A percentile compares a stretch with the other conserved stretches of the same genome.
phyloP scores from a whole-genome alignment of 2,329 filamentous ascomycete genomes.

The Cladosporium sp. region DNA sequence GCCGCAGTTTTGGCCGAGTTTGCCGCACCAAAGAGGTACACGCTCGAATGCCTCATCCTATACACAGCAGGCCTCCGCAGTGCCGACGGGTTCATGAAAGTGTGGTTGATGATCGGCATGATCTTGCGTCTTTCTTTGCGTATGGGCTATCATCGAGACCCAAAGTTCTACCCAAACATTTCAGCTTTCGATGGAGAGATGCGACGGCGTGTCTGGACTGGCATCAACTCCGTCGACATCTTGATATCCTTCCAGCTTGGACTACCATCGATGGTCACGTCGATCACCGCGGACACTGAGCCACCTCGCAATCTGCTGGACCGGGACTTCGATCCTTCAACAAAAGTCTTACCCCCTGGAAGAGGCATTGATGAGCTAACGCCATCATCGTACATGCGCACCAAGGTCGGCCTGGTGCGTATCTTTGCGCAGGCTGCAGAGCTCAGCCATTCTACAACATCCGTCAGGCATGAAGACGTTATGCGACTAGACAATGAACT shows the following conservation, averaged over 20 bases:
- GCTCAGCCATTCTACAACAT: conserved; percentile 33
- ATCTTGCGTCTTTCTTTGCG: conserved; percentile 37
- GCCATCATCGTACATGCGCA: conserved; percentile 32
- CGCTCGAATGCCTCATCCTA: conserved; percentile 37
- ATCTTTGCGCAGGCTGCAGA: conserved; percentile 39
- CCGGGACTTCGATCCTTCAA: conserved; percentile 37
- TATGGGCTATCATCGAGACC: conserved; percentile 46
- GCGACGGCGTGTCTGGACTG: conserved; percentile 42
- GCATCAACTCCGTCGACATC: conserved; percentile 42
- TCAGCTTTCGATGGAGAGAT: conserved; percentile 43
- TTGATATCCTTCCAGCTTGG: conserved; percentile 47
- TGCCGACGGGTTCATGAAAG: conserved; percentile 30
- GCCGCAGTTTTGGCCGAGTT: conserved; percentile 36
- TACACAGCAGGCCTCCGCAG: conserved; percentile 30
- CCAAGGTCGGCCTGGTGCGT: conserved; percentile 31
- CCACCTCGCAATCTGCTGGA: conserved; percentile 45
- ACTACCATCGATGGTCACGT: conserved; percentile 46
- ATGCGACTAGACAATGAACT: conserved; percentile 36
- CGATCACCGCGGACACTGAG: conserved; percentile 39
- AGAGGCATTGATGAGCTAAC: conserved; percentile 30
- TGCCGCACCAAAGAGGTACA: conserved; percentile 41
- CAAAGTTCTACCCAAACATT: conserved; percentile 39
- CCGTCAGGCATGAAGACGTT: conserved; percentile 35
- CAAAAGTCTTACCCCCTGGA: conserved; percentile 35
- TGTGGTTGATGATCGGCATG: conserved; percentile 41